Conservation (phyloP, 371 early-diverging fungal species). For the Mortierella sp. region DNA sequence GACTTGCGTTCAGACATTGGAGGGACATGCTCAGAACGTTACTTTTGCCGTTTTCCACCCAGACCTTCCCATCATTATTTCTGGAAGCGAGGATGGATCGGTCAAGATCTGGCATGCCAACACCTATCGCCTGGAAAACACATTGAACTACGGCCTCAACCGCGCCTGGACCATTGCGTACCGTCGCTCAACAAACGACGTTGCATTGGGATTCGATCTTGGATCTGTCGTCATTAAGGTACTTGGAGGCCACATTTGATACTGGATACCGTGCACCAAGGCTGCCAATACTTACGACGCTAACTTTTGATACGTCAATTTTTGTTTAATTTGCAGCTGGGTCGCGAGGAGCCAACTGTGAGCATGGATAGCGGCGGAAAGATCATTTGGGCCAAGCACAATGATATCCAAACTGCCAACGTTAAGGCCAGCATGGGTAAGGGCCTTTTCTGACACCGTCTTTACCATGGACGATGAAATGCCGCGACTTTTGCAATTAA, state of each 20-base stretch:
- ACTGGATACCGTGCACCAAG: neutral
- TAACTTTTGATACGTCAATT: neutral
- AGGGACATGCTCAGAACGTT: constrained; percentile 99
- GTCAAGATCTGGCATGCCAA: constrained; percentile 98
- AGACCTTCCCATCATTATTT: constrained; percentile 96
- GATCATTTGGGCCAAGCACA: constrained; percentile 98
- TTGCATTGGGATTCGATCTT: constrained; percentile 97
- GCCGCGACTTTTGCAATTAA: neutral
- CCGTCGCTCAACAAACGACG: constrained; percentile 87
- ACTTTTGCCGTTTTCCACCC: constrained; percentile 97
- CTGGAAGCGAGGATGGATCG: constrained; percentile 97
- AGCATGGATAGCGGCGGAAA: constrained; percentile 97
- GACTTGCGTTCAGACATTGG: constrained; percentile 96
- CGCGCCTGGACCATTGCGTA: constrained; percentile 96
- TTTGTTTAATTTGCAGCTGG: constrained; percentile 64
- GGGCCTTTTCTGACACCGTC: neutral
- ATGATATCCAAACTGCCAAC: constrained; percentile 95
- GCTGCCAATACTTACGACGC: too few species aligned
- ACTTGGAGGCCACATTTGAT: neutral
- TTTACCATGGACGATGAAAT: neutral
- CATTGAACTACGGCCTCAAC: constrained; percentile 96
- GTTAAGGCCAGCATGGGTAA: constrained; percentile 82
- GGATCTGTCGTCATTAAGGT: constrained; percentile 94
- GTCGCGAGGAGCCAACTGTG: constrained; percentile 96
- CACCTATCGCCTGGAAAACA: constrained; percentile 96